These are phyloP conservation scores for Solanum tacnaense DNA, from an alignment of 257 asterid species.

Conservation along the genomic window DNA sequence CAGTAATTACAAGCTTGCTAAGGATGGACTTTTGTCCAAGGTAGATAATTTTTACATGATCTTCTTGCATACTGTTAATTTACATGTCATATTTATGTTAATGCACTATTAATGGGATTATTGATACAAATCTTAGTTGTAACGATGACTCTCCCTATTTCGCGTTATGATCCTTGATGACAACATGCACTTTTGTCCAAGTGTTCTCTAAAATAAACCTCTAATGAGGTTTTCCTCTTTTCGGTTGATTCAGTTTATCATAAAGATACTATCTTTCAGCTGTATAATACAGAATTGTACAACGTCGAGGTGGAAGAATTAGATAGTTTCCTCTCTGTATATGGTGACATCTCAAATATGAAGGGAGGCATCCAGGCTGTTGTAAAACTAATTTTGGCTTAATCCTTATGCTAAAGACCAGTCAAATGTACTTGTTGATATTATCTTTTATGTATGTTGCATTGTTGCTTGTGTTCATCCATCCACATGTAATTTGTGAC, in stretches of 20 bases:
- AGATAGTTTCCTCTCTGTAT: neutral
- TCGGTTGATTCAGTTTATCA: neutral
- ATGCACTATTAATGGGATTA: neutral
- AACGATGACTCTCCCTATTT: neutral
- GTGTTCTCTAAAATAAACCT: neutral
- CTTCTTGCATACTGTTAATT: neutral
- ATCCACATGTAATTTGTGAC: neutral
- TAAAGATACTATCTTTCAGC: neutral
- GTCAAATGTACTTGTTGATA: neutral
- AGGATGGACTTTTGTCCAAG: conserved; percentile 76
- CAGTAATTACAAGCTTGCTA: conserved; percentile 86
- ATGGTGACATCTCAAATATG: neutral
- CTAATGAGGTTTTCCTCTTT: neutral
- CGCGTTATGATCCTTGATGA: neutral
- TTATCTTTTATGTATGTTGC: neutral
- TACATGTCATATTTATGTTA: neutral
- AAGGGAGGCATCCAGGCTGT: neutral
- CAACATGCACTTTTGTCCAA: neutral
- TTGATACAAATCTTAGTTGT: neutral
- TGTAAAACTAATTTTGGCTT: neutral
- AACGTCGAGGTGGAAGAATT: neutral
- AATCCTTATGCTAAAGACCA: neutral
- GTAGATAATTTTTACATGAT: conserved; percentile 22
- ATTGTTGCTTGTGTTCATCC: neutral
- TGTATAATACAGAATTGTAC: neutral